phyloP scores from a whole-genome alignment of 768 basidiomycete genomes.

The Lactarius sp. region DNA sequence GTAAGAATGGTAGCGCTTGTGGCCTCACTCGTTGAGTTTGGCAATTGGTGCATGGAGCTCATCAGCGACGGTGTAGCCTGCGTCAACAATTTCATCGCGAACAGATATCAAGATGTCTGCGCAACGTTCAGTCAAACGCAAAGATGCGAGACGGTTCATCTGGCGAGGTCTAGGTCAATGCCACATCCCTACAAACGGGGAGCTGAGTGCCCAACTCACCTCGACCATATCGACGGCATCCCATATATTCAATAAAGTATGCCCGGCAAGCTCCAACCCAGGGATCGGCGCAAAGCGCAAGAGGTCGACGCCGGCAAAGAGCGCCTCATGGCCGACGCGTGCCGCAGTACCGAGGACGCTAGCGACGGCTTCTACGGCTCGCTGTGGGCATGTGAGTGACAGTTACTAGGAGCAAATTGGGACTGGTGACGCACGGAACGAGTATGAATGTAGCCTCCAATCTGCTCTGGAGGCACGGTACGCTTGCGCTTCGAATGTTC shows the following conservation, averaged over 20 bases:
- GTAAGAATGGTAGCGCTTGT: neutral
- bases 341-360: constrained; percentile 41
- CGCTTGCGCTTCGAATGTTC: constrained; percentile 26
- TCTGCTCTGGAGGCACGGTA: constrained; percentile 30
- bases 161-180: constrained; percentile 28
- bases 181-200: neutral
- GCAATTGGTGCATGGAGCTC: constrained; percentile 49
- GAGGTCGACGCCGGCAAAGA: constrained; percentile 40
- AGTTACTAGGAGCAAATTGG: neutral
- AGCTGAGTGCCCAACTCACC: constrained; percentile 32
- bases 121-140: constrained; percentile 69
- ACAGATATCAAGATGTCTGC: constrained; percentile 64
- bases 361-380: constrained; percentile 26
- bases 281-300: constrained; percentile 52
- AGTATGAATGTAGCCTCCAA: constrained; percentile 30
- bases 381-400: constrained; percentile 22
- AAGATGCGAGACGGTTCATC: constrained; percentile 64
- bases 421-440: constrained; percentile 28
- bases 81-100: constrained; percentile 55
- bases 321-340: constrained; percentile 43
- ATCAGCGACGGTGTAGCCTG: constrained; percentile 45
- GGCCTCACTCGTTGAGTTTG: constrained; percentile 47
- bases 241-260: constrained; percentile 58
- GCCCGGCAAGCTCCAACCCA: constrained; percentile 49
- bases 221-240: constrained; percentile 55